Base-by-base conservation (phyloP, 2,329 filamentous ascomycete genomes). In the Trichophyton benhamiae region DNA sequence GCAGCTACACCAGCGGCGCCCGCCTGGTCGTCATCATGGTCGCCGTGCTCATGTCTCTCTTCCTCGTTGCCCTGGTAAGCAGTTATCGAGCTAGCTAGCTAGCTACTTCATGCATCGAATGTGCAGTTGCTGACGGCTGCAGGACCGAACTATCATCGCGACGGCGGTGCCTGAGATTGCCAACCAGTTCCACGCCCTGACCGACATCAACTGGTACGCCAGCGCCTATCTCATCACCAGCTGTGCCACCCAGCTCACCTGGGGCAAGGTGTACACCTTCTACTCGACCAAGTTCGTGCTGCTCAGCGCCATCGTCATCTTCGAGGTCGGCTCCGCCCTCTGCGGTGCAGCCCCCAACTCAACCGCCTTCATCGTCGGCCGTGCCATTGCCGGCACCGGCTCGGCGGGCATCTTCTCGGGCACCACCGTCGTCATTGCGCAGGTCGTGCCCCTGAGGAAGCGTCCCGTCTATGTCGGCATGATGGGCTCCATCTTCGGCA, bases 251-350 rank as follows among this genome's bases (percentile, higher is more conserved):
- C 67, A 70, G 53, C 69, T 69, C 8, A 49, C 69, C 17, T 69
- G 66, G 44, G 76, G 76, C 61, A 74, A 74, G 30, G 61, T 77
- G n/a, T 78, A 77, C 57, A 72, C 69, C 2, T 70, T 76, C 53
- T 74, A 74, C 64, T 69, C 71, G 6, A 70, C 73, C 3, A 75
- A 77, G 65, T 71, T 69, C 46, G 65, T 69, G 2, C 71, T 70
- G 44, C 59, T 73, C 6, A 22, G 59, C 41, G 66, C 64, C 13
- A 65, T 74, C 4, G 30, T 67, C 1, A 57, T 73, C 7, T 74
- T 66, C 69, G 71, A 63, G 38, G 38, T 65, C 11, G 64, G 64
- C 33, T 71, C 55, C 66, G 68, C 38, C 68, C 65, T 33, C 48
- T 67, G 22, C 25, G 72, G 44, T 11, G n/a, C 53, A 11, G 53